Evolutionary conservation across 768 basidiomycete genomes (phyloP), one percentile per base, ranked within the genome.

Genomic region (Boletus bicolor): DNA sequence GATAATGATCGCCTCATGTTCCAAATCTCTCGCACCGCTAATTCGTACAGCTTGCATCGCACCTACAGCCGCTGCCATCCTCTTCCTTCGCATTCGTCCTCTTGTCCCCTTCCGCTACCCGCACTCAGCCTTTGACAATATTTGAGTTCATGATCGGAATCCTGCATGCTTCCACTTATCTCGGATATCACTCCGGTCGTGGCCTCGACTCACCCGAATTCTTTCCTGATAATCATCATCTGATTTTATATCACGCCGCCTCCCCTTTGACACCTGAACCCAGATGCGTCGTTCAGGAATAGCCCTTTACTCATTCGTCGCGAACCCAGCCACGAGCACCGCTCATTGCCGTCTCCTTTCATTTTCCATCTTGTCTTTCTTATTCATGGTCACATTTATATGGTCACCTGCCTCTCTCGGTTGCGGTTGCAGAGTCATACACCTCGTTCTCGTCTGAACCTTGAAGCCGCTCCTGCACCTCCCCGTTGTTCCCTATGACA

Each of bases 1-100:
- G 64, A 65, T 65, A 48, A 39, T 64, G 54, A 64, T 67, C 54
- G 39, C 62, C 61, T 67, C 65, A 46, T 64, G 61, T 48, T 43
- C 34, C 3, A n/a, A 15, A 19, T 46, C 9, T 24, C 26, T 48
- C 34, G 38, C 51, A 53, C 47, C n/a, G 42, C 58, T 44, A 57
- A 8, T n/a, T 35, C 38, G 28, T 50, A 54, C 54, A 49, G 49
- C 42, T 46, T 57, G n/a, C 44, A 19, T 11, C 17, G 41, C 53
- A 36, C 47, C 42, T 17, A 45, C 34, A 8, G 32, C 44, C 17
- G 12, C 56, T 24, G 41, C 35, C 46, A 10, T 37, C 58, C 43
- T 51, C 54, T 36, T 34, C 37, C 44, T 39, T 52, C 59, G 51
- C 26, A 51, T 50, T 12, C 55, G 42, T 56, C 53, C 4, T 38